These are phyloP conservation scores for Acer campestre DNA, from an alignment of 345 rosid genomes.

Conservation along the genomic window DNA sequence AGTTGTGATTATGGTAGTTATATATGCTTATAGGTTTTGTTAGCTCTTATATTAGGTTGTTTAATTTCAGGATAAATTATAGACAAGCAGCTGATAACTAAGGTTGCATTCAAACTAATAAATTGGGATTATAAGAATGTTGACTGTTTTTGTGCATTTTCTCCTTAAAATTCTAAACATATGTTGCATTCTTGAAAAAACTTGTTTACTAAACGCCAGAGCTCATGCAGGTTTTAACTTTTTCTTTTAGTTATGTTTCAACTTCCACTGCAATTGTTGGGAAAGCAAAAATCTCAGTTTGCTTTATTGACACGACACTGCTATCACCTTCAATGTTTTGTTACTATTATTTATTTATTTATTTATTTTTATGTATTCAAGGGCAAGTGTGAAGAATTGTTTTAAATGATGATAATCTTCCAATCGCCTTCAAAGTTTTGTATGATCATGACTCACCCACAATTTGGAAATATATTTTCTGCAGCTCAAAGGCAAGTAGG, in stretches of 20 bases:
- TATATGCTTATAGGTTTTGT: not conserved
- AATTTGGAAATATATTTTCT: constrained; percentile 18
- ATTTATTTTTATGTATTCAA: not conserved
- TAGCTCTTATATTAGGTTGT: constrained; percentile 9
- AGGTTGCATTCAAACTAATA: not conserved
- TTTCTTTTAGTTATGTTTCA: not conserved
- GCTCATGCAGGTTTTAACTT: not conserved
- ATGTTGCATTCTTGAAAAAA: not conserved
- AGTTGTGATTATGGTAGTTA: not conserved
- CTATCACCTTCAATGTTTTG: not conserved
- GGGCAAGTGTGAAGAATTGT: not conserved
- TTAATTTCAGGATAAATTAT: not conserved
- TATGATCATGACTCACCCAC: not conserved
- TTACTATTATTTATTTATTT: not conserved
- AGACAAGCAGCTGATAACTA: not conserved
- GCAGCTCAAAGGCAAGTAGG: constrained; percentile 98
- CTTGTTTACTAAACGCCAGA: not conserved
- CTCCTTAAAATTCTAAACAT: not conserved
- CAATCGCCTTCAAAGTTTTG: constrained; percentile 3
- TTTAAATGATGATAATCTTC: not conserved
- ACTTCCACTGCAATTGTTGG: not conserved
- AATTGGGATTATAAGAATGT: not conserved
- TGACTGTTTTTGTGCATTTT: not conserved
- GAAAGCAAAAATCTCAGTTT: not conserved
- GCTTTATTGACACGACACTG: not conserved